A percentile compares a stretch with the other conserved stretches of the same genome.
phyloP scores from a whole-genome alignment of 1,139 yeast species.

The Candida mesenterica region DNA sequence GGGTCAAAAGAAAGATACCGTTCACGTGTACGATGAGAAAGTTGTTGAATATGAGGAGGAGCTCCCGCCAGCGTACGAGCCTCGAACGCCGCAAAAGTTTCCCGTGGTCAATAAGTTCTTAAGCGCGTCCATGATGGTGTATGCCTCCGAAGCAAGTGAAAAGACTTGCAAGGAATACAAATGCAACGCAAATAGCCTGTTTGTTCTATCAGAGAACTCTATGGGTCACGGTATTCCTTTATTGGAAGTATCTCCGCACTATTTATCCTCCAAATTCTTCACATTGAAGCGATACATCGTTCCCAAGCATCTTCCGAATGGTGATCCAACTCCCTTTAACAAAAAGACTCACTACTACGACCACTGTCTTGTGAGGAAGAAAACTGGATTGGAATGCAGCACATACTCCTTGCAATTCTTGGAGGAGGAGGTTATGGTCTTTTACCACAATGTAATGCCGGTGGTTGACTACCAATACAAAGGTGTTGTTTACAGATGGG shows the following conservation, averaged over 20 bases:
- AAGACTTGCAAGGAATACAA: slow-evolving; percentile 6
- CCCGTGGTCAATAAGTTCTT: slow-evolving; percentile 4
- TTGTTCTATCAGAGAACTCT: not conserved
- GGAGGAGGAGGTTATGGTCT: slow-evolving; percentile 1
- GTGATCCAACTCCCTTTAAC: slow-evolving; percentile 3
- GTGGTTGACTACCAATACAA: slow-evolving; percentile 10
- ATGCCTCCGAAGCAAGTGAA: slow-evolving; percentile 9
- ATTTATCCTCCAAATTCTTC: slow-evolving; percentile 7
- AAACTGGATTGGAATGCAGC: slow-evolving; percentile 5
- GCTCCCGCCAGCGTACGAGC: slow-evolving; percentile 5
- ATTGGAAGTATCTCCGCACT: slow-evolving; percentile 4
- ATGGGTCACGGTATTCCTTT: slow-evolving; percentile 11
- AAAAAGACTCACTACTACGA: slow-evolving; percentile 5
- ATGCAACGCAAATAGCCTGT: not conserved
- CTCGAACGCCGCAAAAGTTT: slow-evolving; percentile 3
- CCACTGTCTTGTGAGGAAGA: slow-evolving; percentile 8
- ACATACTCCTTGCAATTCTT: slow-evolving; percentile 6
- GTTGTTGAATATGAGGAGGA: too few species aligned
- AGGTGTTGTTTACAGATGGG: slow-evolving; percentile 10
- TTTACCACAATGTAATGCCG: slow-evolving; percentile 5
- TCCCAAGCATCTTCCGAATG: too few species aligned
- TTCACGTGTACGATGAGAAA: too few species aligned
- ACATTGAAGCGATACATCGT: slow-evolving; percentile 3
- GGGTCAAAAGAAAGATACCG: too few species aligned
- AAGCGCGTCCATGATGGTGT: slow-evolving; percentile 6